These are phyloP conservation scores for Paragyromitra xinjiangensis DNA, from an alignment of 495 filamentous ascomycete species.

Conservation along the genomic window DNA sequence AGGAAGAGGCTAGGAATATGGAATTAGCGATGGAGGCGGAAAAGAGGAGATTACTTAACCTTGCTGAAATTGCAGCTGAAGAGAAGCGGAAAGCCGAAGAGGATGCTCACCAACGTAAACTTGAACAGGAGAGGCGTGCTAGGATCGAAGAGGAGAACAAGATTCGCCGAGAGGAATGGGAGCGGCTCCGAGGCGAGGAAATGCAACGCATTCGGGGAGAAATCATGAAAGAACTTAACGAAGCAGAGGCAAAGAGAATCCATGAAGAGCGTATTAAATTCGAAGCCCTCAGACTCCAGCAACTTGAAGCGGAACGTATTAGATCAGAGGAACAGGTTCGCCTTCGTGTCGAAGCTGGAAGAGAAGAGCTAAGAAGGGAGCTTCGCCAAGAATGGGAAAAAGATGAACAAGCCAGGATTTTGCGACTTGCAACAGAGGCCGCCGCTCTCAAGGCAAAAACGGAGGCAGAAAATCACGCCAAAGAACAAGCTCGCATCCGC, in stretches of 20 bases:
- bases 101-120: slow-evolving; percentile 25
- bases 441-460: slow-evolving; percentile 36
- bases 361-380: slow-evolving; percentile 38
- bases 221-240: slow-evolving; percentile 52
- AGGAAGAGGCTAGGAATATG: slow-evolving; percentile 23
- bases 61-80: slow-evolving; percentile 37
- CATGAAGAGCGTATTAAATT: slow-evolving; percentile 28
- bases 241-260: slow-evolving; percentile 38
- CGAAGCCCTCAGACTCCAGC: slow-evolving; percentile 33
- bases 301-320: slow-evolving; percentile 40
- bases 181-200: slow-evolving; percentile 38
- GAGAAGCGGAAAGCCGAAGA: slow-evolving; percentile 32
- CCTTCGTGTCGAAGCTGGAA: slow-evolving; percentile 34
- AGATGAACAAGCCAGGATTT: slow-evolving; percentile 34
- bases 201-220: slow-evolving; percentile 41
- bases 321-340: slow-evolving; percentile 44
- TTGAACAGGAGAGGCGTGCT: slow-evolving; percentile 30
- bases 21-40: slow-evolving; percentile 31
- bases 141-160: slow-evolving; percentile 43
- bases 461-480: slow-evolving; percentile 28
- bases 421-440: slow-evolving; percentile 14
- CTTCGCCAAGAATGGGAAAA: slow-evolving; percentile 41
- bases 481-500: slow-evolving; percentile 32
- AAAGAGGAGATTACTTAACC: slow-evolving; percentile 29
- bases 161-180: slow-evolving; percentile 45